phyloP scores from a whole-genome alignment of 352 stramenopile species.

The Pythium monospermum region DNA sequence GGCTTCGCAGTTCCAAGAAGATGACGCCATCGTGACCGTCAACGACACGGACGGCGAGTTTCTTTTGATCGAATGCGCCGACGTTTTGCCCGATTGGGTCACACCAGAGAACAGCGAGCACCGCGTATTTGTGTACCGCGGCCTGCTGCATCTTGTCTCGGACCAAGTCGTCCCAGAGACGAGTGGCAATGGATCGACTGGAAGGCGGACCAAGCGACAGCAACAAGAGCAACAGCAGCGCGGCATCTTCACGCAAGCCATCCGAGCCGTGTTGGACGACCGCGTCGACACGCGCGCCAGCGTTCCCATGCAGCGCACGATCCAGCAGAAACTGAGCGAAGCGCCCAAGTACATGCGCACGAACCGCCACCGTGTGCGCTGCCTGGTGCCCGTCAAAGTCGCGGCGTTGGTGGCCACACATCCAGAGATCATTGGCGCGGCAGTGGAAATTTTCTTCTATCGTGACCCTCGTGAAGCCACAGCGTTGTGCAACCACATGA shows the following conservation, averaged over 20 bases:
- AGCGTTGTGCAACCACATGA: conserved; percentile 51
- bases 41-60: conserved; percentile 42
- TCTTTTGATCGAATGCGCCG: conserved; percentile 42
- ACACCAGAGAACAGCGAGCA: conserved; percentile 30
- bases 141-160: conserved; percentile 18
- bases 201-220: no score
- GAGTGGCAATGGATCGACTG: no score
- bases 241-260: conserved; percentile 1
- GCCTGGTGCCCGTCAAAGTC: conserved; percentile 15
- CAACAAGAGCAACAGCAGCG: neutral
- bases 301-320: conserved; percentile 14
- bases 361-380: conserved; percentile 30
- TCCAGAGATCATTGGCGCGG: conserved; percentile 22
- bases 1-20: conserved; percentile 7
- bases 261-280: conserved; percentile 8
- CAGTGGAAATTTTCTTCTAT: conserved; percentile 37
- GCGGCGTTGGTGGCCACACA: conserved; percentile 11
- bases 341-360: conserved; percentile 13
- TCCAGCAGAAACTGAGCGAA: conserved; percentile 18
- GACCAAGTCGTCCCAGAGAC: conserved; percentile 2
- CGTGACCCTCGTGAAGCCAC: conserved; percentile 32
- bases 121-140: conserved; percentile 22
- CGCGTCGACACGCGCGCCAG: conserved; percentile 10
- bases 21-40: conserved; percentile 27
- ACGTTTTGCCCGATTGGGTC: conserved; percentile 37